Base-by-base conservation (phyloP, 1,284 basidiomycete genomes). In the Trametes pubescens region DNA sequence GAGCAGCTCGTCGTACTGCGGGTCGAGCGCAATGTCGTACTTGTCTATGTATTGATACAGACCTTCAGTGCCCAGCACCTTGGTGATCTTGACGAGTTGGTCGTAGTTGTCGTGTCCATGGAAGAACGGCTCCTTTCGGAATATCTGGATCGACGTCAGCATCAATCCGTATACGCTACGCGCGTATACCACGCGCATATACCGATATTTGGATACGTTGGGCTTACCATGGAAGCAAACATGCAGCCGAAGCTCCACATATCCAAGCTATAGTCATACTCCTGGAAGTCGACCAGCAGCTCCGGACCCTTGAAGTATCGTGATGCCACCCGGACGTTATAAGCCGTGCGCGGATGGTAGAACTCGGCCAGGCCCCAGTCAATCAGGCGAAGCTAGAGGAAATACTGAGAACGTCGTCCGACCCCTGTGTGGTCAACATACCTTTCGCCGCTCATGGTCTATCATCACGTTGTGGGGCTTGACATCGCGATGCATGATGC, bases 401-500 rank as follows among this genome's bases (percentile, higher is more conserved):
- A 24, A 29, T 22, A 65, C 62, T 29, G 46, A 56, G 57, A 22
- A 46, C n/a, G 26, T 4, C 22, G 22, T 46, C 21, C 32, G 38
- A 26, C 35, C 40, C 24, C 32, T 44, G 48, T 24, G 48, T 2
- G 37, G 7, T 46, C 21, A 26, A 37, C 82, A 67, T 74, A 93
- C 94, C 84, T 96, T 96, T 75, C 94, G 90, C 77, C 93, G 92
- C 74, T 98, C 95, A 75, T 99, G 96, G 79, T 99, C 98, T 78
- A 99, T 99, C 96, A 99, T 99, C 63, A 99, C 96, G 77, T 99
- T 99, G 81, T 98, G 96, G 5, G 98, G 97, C 78, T 99, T 99
- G 68, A 99, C 97, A 77, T 99, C 98, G 68, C 98, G 88, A 76
- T 99, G 98, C 96, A 99, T 99, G 77, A 99, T 99, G 14, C 97